A percentile compares a stretch with the other conserved stretches of the same genome.
phyloP scores from a whole-genome alignment of 2,329 filamentous ascomycete species.

The Xylariaceae sp. region DNA sequence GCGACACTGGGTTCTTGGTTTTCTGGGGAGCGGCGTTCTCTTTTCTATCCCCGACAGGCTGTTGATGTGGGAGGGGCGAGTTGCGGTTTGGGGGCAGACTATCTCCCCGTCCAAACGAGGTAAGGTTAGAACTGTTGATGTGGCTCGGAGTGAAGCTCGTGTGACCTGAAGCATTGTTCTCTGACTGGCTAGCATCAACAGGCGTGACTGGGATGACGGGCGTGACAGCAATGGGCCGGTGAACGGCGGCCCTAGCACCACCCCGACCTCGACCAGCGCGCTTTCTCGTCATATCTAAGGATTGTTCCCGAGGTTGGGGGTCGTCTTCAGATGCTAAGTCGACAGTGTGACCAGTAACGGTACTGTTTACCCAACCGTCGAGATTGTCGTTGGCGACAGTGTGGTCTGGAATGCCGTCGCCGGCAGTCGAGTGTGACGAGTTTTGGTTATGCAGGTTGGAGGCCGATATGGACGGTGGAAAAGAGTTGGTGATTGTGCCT shows the following conservation, averaged over 20 bases:
- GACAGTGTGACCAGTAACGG: conserved; percentile 17
- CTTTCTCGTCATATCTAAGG: conserved; percentile 27
- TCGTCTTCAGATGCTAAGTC: conserved; percentile 14
- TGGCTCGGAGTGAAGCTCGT: conserved; percentile 21
- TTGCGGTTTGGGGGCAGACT: conserved; percentile 10
- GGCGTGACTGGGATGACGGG: conserved; percentile 3
- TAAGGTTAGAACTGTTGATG: conserved; percentile 17
- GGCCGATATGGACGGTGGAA: conserved; percentile 3
- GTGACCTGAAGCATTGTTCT: conserved; percentile 22
- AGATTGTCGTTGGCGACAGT: not conserved
- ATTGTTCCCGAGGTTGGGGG: not conserved
- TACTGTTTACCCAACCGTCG: not conserved
- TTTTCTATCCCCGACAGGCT: conserved; percentile 13
- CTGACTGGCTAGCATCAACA: conserved; percentile 18
- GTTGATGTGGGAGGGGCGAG: conserved; percentile 10
- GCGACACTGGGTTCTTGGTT: conserved; percentile 9
- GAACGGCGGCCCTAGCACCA: conserved; percentile 19
- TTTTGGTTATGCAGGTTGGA: conserved; percentile 6
- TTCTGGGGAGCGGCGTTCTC: conserved; percentile 17
- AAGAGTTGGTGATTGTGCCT: not conserved
- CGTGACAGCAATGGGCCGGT: conserved; percentile 7
- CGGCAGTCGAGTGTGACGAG: conserved; percentile 7
- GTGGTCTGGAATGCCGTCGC: conserved; percentile 2
- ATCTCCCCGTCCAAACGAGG: conserved; percentile 18
- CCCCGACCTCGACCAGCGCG: conserved; percentile 29